Evolutionary conservation across 805 yeast genomes (phyloP), one percentile per base, ranked within the genome.

Genomic region (Huiozyma sinensis): DNA sequence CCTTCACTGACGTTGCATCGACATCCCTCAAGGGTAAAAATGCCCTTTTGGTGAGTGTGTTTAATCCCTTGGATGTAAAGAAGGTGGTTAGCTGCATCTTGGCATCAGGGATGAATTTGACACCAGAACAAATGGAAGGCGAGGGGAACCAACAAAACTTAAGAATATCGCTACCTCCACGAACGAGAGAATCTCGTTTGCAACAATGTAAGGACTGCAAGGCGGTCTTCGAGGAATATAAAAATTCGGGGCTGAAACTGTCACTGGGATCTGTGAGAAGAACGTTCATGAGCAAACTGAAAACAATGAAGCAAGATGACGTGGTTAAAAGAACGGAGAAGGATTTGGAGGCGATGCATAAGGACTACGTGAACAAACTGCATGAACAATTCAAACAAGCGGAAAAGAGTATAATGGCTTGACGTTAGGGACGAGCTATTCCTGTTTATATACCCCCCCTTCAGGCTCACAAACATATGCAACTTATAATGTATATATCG

Each of bases 31-130:
- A 81, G 51, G 92, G 90, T 6, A 68, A 72, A 28, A 73, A 84
- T 53, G 71, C 77, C 51, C 68, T 86, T 42, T 64, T 75, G 31
- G 76, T 90, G n/a, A 87, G 95, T 0, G 89, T 88, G 1, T 90
- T 82, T 61, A 96, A 90, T 56, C 95, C 95, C 6, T 72, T 71
- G 42, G 73, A 84, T 51, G 72, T 77, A 35, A 82, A 85, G 53
- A 71, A 75, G 47, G 75, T 90, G 29, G 72, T 83, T 29, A 79
- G 87, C 42, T 72, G 89, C 0, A 78, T 90, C 13, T 61, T 86
- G 47, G 81, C 75, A 1, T 70, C 89, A 0, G 75, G 76, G 7
- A 65, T 85, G 58, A 83, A 84, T 55, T 63, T 90, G 70, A 86
- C 81, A 47, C 95, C 97, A 1, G 89, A 83, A 57, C 70, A 69